These are phyloP conservation scores for Penicillium sp. DNA, from an alignment of 2,329 filamentous ascomycete species.

Conservation along the genomic window DNA sequence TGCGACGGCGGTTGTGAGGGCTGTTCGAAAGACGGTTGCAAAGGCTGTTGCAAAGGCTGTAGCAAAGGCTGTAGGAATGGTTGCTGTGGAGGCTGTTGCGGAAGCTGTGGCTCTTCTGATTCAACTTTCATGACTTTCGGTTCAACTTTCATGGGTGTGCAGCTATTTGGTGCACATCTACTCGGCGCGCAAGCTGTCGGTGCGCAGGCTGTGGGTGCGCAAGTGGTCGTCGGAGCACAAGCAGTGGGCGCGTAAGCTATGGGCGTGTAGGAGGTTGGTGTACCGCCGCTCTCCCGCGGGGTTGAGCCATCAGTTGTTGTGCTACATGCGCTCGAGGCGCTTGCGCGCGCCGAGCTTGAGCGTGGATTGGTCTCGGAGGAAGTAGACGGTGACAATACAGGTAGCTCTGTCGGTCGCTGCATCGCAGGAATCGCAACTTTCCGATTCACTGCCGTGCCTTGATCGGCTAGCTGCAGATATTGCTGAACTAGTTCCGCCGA, in stretches of 20 bases:
- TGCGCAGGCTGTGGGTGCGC: not conserved
- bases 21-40: not conserved
- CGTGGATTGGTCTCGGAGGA: not conserved
- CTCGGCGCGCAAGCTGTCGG: not conserved
- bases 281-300: not conserved
- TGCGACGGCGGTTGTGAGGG: not conserved
- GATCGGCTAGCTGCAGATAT: slow-evolving; percentile 34
- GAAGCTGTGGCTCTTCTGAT: not conserved
- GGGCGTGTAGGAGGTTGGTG: not conserved
- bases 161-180: not conserved
- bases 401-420: slow-evolving; percentile 15
- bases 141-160: not conserved
- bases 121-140: not conserved
- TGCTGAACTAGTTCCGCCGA: slow-evolving; percentile 33
- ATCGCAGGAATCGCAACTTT: slow-evolving; percentile 47
- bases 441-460: slow-evolving; percentile 26
- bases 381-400: not conserved
- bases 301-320: not conserved
- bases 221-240: not conserved
- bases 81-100: not conserved
- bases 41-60: not conserved
- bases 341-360: not conserved
- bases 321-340: slow-evolving; percentile 4
- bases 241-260: not conserved
- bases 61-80: not conserved